These are phyloP conservation scores for Trichosporon faecale DNA, from an alignment of 1,284 basidiomycete species.

Conservation along the genomic window DNA sequence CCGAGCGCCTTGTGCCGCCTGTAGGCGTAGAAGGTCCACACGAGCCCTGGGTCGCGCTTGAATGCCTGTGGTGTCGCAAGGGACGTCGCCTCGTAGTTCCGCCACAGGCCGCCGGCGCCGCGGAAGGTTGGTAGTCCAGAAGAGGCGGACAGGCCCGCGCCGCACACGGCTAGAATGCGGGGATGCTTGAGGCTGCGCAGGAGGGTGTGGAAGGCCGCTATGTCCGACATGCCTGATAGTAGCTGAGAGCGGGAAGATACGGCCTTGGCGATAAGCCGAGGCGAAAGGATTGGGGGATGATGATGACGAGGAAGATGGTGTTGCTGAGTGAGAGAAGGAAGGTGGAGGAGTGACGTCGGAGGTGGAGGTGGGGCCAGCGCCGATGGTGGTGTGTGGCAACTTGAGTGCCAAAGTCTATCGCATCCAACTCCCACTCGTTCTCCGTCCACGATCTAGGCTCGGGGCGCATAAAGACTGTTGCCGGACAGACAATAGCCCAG, in stretches of 20 bases:
- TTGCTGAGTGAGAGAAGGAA: background rate
- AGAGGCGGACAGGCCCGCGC: conserved; percentile 17
- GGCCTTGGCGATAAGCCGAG: background rate
- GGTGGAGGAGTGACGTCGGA: background rate
- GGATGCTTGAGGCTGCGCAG: background rate
- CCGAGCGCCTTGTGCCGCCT: conserved; percentile 17
- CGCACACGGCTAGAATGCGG: conserved; percentile 22
- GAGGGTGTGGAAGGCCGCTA: conserved; percentile 19
- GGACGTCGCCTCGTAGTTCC: conserved; percentile 18
- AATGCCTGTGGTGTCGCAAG: conserved; percentile 21
- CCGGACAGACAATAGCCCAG: too few species aligned
- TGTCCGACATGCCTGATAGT: conserved; percentile 17
- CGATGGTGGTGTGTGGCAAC: too few species aligned
- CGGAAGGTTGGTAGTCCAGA: conserved; percentile 22
- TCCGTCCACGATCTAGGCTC: too few species aligned
- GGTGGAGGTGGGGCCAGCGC: background rate
- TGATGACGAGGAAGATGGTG: background rate
- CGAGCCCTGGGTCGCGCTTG: conserved; percentile 17
- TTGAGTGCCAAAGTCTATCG: too few species aligned
- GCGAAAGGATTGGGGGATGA: background rate
- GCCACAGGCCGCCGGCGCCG: conserved; percentile 23
- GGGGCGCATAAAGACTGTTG: too few species aligned
- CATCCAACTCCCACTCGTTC: too few species aligned
- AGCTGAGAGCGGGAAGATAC: too few species aligned
- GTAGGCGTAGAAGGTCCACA: conserved; percentile 24